phyloP scores from a whole-genome alignment of 2,329 filamentous ascomycete genomes.

The Cladophialophora yegresii region DNA sequence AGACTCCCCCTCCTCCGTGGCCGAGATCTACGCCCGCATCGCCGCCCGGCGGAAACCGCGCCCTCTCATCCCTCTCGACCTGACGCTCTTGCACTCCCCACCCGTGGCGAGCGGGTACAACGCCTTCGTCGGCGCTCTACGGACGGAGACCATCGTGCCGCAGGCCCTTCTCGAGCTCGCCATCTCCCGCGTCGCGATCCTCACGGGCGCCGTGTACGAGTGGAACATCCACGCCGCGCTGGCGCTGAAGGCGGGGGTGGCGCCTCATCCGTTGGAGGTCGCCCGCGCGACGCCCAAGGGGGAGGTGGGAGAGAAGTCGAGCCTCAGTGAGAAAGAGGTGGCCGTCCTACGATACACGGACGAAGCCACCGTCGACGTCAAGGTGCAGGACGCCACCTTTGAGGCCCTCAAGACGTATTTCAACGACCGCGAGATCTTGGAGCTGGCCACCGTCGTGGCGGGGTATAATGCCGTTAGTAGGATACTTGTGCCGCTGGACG shows the following conservation, averaged over 20 bases:
- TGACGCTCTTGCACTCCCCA: conserved; percentile 72
- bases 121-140: conserved; percentile 58
- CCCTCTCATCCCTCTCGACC: conserved; percentile 72
- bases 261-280: neutral
- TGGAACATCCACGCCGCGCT: conserved; percentile 79
- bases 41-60: conserved; percentile 62
- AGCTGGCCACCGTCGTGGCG: conserved; percentile 71
- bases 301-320: conserved; percentile 26
- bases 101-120: conserved; percentile 72
- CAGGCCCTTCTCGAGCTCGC: conserved; percentile 68
- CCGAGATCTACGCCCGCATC: conserved; percentile 63
- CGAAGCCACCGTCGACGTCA: conserved; percentile 75
- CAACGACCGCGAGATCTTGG: conserved; percentile 66
- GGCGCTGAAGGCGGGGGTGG: conserved; percentile 41
- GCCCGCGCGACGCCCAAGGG: conserved; percentile 42
- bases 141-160: conserved; percentile 53
- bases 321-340: conserved; percentile 62
- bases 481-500: conserved; percentile 72
- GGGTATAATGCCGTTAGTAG: conserved; percentile 43
- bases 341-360: conserved; percentile 73
- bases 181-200: conserved; percentile 76
- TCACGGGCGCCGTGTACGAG: conserved; percentile 81
- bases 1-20: conserved; percentile 37
- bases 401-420: conserved; percentile 59
- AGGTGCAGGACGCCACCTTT: conserved; percentile 70